These are phyloP conservation scores for Trametes coccinea DNA, from an alignment of 768 basidiomycete genomes.

Conservation along the genomic window DNA sequence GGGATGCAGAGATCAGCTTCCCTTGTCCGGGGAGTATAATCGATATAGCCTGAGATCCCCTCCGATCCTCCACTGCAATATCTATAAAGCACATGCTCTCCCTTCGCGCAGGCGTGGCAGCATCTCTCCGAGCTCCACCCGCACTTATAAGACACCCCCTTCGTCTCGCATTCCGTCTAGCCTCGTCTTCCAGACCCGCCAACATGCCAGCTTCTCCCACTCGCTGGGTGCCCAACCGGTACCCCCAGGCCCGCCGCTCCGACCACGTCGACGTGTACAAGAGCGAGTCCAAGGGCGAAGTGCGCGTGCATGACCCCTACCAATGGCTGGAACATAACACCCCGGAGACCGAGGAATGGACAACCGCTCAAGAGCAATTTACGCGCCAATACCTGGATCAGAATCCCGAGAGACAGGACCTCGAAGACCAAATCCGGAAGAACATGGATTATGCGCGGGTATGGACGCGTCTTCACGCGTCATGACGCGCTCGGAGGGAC, in stretches of 20 bases:
- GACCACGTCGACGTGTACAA: slow-evolving; percentile 71
- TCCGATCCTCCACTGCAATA: slow-evolving; percentile 11
- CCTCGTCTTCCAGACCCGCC: slow-evolving; percentile 11
- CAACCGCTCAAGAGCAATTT: slow-evolving; percentile 55
- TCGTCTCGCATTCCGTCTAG: slow-evolving; percentile 14
- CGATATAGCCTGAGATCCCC: slow-evolving; percentile 20
- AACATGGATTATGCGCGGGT: slow-evolving; percentile 56
- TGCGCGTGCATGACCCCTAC: slow-evolving; percentile 70
- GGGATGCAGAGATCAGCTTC: slow-evolving; percentile 11
- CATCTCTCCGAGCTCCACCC: slow-evolving; percentile 25
- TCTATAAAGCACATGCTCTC: slow-evolving; percentile 26
- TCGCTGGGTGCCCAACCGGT: slow-evolving; percentile 56
- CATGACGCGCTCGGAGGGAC: slow-evolving; percentile 12
- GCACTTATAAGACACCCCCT: slow-evolving; percentile 21
- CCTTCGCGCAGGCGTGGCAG: slow-evolving; percentile 14
- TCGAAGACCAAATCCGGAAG: slow-evolving; percentile 59
- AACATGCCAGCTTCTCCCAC: slow-evolving; percentile 37
- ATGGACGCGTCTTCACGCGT: slow-evolving; percentile 8
- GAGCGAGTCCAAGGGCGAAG: slow-evolving; percentile 60
- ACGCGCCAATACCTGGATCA: slow-evolving; percentile 62
- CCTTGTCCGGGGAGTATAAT: slow-evolving; percentile 11
- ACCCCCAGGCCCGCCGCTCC: slow-evolving; percentile 65
- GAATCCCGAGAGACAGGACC: slow-evolving; percentile 55
- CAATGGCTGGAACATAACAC: slow-evolving; percentile 69
- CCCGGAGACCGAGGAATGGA: slow-evolving; percentile 68